Conservation (phyloP, 768 basidiomycete genomes). For the Tricholoma saponaceum region DNA sequence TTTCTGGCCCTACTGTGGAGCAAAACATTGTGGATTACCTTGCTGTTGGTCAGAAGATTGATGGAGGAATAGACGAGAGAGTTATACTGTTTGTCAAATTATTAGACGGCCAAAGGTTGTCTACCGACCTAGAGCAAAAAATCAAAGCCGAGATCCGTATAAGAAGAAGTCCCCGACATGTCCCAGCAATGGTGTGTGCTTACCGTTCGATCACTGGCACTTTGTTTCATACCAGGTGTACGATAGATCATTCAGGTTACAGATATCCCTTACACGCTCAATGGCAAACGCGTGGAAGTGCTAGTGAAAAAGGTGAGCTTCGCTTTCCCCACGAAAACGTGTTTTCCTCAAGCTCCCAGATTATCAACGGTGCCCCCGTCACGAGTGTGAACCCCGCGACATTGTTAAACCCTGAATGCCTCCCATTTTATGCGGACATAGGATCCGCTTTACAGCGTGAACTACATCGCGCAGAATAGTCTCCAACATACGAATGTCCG, state of each 20-base stretch:
- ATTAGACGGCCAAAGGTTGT: conserved; percentile 42
- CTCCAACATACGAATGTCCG: conserved; percentile 1
- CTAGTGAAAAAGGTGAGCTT: conserved; percentile 64
- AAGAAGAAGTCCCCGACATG: conserved; percentile 69
- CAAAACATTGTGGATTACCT: conserved; percentile 54
- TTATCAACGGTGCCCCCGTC: conserved; percentile 74
- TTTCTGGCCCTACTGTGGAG: conserved; percentile 38
- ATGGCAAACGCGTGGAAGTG: conserved; percentile 79
- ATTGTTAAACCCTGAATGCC: conserved; percentile 68
- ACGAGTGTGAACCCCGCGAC: conserved; percentile 69
- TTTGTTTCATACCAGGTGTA: conserved; percentile 7
- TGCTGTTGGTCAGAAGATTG: conserved; percentile 67
- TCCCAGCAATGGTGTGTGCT: conserved; percentile 60
- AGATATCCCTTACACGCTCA: conserved; percentile 78
- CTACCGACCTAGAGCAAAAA: conserved; percentile 46
- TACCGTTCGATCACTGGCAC: conserved; percentile 7
- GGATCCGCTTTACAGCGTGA: conserved; percentile 49
- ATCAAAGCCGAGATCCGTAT: conserved; percentile 60
- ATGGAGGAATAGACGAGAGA: conserved; percentile 64
- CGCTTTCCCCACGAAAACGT: conserved; percentile 1
- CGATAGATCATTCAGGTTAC: conserved; percentile 60
- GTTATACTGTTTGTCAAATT: conserved; percentile 76
- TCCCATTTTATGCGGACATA: conserved; percentile 54
- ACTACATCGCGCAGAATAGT: conserved; percentile 18
- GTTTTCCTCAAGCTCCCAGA: conserved; percentile 32